These are phyloP conservation scores for Chaetoceros muelleri DNA, from an alignment of 108 stramenopile species.

Conservation along the genomic window DNA sequence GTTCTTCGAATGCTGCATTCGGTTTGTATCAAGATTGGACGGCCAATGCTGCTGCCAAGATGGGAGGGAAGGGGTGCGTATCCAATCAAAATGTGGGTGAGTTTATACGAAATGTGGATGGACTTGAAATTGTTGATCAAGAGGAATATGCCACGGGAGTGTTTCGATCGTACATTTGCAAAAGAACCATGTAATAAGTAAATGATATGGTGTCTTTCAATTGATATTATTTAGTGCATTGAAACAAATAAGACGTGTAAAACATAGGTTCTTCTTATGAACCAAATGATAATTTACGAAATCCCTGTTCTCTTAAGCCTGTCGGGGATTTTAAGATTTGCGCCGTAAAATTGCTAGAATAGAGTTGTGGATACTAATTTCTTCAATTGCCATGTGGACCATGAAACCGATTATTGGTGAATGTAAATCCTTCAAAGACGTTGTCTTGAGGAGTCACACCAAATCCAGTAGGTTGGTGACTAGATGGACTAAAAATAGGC, in stretches of 20 bases:
- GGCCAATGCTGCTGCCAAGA: slow-evolving; percentile 47
- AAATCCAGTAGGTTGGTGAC: slow-evolving; percentile 31
- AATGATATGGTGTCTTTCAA: no score
- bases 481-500: slow-evolving; percentile 75
- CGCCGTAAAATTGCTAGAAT: no score
- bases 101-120: slow-evolving; percentile 38
- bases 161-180: slow-evolving; percentile 43
- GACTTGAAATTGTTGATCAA: slow-evolving; percentile 29
- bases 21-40: slow-evolving; percentile 76
- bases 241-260: no score
- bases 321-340: no score
- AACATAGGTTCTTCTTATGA: no score
- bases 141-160: slow-evolving; percentile 53
- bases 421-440: slow-evolving; percentile 85
- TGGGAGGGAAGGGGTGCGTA: slow-evolving; percentile 80
- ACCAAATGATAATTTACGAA: no score
- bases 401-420: slow-evolving; percentile 48
- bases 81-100: slow-evolving; percentile 76
- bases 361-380: neutral
- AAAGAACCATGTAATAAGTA: no score
- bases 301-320: no score
- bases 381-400: slow-evolving; percentile 11
- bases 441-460: slow-evolving; percentile 60
- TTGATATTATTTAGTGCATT: no score
- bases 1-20: slow-evolving; percentile 54